Evolutionary conservation across 2,329 filamentous ascomycete species (phyloP).

Genomic region (Xylaria sp.): DNA sequence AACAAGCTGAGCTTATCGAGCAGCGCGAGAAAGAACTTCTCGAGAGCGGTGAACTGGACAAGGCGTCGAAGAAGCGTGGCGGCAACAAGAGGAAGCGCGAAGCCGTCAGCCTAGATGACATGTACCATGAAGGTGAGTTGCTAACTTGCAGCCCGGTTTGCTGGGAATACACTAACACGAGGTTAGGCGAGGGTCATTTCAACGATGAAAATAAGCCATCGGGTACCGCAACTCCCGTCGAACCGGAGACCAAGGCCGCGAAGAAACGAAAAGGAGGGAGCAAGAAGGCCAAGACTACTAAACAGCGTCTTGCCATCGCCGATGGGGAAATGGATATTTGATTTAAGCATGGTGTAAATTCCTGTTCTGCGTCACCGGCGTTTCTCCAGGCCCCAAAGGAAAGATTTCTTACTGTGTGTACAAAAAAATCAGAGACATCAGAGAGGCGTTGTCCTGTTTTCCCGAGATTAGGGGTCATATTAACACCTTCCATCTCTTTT

Average conservation of each 20-base stretch:
- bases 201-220: slow-evolving; percentile 87
- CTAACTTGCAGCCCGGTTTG: not conserved
- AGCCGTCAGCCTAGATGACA: slow-evolving; percentile 84
- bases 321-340: slow-evolving; percentile 65
- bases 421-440: slow-evolving; percentile 36
- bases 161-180: slow-evolving; percentile 49
- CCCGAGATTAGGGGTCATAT: not conserved
- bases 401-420: slow-evolving; percentile 35
- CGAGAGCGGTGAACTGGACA: slow-evolving; percentile 75
- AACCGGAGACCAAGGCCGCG: slow-evolving; percentile 60
- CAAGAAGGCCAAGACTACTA: slow-evolving; percentile 75
- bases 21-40: slow-evolving; percentile 88
- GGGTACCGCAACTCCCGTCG: slow-evolving; percentile 84
- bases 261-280: slow-evolving; percentile 65
- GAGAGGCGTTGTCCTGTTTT: slow-evolving; percentile 33
- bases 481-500: not conserved
- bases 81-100: slow-evolving; percentile 66
- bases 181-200: slow-evolving; percentile 91
- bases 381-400: slow-evolving; percentile 24
- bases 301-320: slow-evolving; percentile 74
- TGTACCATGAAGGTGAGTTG: slow-evolving; percentile 97
- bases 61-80: slow-evolving; percentile 70
- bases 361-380: slow-evolving; percentile 36
- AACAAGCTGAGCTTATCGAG: slow-evolving; percentile 94
- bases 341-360: slow-evolving; percentile 37